Conservation (phyloP, 2,329 filamentous ascomycete species). For the Cladosporium sp. region DNA sequence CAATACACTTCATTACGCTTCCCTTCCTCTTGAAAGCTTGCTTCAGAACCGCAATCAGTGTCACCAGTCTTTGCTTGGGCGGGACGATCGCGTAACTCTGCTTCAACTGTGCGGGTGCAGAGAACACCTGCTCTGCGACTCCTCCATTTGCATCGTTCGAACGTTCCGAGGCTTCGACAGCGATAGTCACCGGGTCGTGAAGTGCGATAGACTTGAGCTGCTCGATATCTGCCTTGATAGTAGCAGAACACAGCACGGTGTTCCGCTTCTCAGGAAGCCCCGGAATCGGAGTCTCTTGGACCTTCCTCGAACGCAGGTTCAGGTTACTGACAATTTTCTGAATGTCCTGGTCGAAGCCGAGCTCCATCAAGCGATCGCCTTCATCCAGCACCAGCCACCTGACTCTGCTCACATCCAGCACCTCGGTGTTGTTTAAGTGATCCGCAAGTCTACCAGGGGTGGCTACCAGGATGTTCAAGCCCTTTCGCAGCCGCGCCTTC, state of each 20-base stretch:
- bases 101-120: constrained; percentile 85
- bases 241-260: constrained; percentile 90
- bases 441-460: constrained; percentile 88
- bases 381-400: constrained; percentile 94
- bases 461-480: constrained; percentile 90
- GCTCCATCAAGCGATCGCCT: constrained; percentile 95
- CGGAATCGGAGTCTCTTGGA: constrained; percentile 54
- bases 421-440: constrained; percentile 88
- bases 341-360: constrained; percentile 93
- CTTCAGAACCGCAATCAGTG: constrained; percentile 76
- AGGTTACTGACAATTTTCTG: constrained; percentile 78
- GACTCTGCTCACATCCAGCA: constrained; percentile 78
- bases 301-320: constrained; percentile 57
- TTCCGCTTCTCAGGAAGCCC: constrained; percentile 69
- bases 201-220: constrained; percentile 89
- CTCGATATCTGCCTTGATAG: constrained; percentile 96
- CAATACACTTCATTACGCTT: constrained; percentile 90
- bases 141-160: constrained; percentile 39
- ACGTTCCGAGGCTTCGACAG: constrained; percentile 52
- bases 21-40: constrained; percentile 82
- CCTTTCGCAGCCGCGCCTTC: constrained; percentile 88
- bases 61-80: constrained; percentile 84
- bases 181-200: constrained; percentile 84
- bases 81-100: constrained; percentile 85
- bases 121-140: constrained; percentile 54